Evolutionary conservation across 2,329 filamentous ascomycete genomes (phyloP).

Genomic region (Pyricularia sp.): DNA sequence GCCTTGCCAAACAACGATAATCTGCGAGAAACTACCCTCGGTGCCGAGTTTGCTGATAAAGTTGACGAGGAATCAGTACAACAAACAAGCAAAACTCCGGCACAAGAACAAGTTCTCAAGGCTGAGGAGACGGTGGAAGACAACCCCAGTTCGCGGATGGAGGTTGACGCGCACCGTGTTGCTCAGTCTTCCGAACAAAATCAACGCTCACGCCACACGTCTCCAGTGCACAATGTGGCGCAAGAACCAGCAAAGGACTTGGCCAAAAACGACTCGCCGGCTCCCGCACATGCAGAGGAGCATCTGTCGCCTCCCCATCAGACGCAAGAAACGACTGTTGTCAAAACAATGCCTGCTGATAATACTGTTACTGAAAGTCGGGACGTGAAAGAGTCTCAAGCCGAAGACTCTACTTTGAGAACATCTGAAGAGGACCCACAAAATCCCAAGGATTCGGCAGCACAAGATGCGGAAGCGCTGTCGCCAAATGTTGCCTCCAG

Average conservation of each 20-base stretch:
- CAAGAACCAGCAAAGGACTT: neutral
- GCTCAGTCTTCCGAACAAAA: neutral
- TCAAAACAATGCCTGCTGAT: neutral
- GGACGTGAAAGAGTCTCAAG: neutral
- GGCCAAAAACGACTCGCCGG: neutral
- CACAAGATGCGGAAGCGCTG: neutral
- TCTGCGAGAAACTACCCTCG: neutral
- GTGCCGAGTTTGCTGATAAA: neutral
- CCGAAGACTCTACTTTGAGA: neutral
- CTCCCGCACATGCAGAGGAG: neutral
- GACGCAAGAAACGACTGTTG: neutral
- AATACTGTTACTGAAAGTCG: neutral
- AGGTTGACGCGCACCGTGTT: neutral
- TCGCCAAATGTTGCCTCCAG: neutral
- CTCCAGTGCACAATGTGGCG: neutral
- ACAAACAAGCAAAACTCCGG: neutral
- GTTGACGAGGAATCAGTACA: neutral
- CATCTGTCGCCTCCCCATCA: neutral
- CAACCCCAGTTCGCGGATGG: neutral
- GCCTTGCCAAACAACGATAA: neutral
- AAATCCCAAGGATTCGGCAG: neutral
- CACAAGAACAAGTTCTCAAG: neutral
- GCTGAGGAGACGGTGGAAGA: neutral
- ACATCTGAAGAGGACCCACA: neutral
- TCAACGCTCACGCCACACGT: neutral